Percentiles rank a stretch among this genome's conserved stretches.
Evolutionary conservation across 768 basidiomycete species (phyloP).

Genomic region (Boletus sp.): DNA sequence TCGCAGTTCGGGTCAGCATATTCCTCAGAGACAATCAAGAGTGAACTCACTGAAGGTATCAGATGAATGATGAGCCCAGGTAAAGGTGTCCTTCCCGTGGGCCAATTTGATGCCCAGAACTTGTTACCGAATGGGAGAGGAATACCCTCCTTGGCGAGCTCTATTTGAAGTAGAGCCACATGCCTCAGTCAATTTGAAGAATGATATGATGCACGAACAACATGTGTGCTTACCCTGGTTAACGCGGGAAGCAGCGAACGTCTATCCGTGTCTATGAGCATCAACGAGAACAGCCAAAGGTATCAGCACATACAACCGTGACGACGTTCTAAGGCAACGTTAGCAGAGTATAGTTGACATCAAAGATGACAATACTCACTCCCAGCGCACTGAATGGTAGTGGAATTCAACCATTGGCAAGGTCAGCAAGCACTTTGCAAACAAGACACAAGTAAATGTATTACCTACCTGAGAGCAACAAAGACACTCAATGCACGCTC

Average conservation of each 20-base stretch:
- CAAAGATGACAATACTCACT: slow-evolving; percentile 16
- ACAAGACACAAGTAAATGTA: background rate
- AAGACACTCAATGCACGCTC: slow-evolving; percentile 56
- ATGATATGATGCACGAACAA: background rate
- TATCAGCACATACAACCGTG: slow-evolving; percentile 24
- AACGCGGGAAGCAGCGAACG: slow-evolving; percentile 48
- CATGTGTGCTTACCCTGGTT: slow-evolving; percentile 42
- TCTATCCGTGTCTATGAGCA: slow-evolving; percentile 29
- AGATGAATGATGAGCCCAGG: slow-evolving; percentile 55
- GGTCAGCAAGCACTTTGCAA: background rate
- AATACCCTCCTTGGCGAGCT: slow-evolving; percentile 62
- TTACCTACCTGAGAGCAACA: slow-evolving; percentile 49
- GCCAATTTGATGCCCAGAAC: slow-evolving; percentile 64
- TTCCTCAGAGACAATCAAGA: background rate
- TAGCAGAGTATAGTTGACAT: background rate
- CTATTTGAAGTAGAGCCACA: slow-evolving; percentile 20
- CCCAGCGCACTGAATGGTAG: slow-evolving; percentile 35
- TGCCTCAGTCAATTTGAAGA: background rate
- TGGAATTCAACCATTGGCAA: background rate
- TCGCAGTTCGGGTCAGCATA: background rate
- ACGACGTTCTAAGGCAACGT: slow-evolving; percentile 30
- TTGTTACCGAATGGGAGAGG: slow-evolving; percentile 57
- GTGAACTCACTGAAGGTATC: slow-evolving; percentile 44
- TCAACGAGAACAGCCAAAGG: background rate
- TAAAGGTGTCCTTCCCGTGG: slow-evolving; percentile 52